A percentile compares a stretch with the other conserved stretches of the same genome.
Evolutionary conservation across 805 yeast genomes (phyloP).

Genomic region (Priceomyces carsonii): DNA sequence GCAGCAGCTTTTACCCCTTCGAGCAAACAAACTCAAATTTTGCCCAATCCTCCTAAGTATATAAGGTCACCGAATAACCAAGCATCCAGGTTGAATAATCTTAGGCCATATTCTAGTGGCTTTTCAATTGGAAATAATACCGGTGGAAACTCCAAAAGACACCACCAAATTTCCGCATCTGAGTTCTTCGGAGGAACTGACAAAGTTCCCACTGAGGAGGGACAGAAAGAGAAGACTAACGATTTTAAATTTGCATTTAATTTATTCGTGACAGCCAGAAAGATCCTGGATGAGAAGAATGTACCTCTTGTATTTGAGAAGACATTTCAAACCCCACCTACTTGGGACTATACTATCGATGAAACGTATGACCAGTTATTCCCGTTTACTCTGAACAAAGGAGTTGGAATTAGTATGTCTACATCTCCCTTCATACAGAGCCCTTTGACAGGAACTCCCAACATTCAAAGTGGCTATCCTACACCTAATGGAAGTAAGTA

Average conservation of each 20-base stretch:
- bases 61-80: constrained; percentile 27
- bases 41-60: constrained; percentile 29
- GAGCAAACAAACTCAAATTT: constrained; percentile 19
- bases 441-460: constrained; percentile 29
- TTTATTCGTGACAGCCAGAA: constrained; percentile 50
- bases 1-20: constrained; percentile 67
- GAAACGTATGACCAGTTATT: constrained; percentile 56
- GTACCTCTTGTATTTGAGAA: constrained; percentile 47
- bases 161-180: constrained; percentile 39
- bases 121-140: constrained; percentile 11
- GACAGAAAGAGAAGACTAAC: constrained; percentile 34
- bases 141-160: constrained; percentile 24
- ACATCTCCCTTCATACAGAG: constrained; percentile 28
- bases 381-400: constrained; percentile 33
- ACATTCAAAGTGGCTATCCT: constrained; percentile 15
- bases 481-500: constrained; percentile 20
- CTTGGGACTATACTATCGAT: constrained; percentile 66
- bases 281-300: constrained; percentile 19
- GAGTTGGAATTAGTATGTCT: constrained; percentile 17
- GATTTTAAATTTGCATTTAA: constrained; percentile 49
- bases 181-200: constrained; percentile 44
- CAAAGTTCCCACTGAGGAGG: constrained; percentile 37
- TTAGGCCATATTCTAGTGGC: constrained; percentile 30
- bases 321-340: constrained; percentile 74
- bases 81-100: constrained; percentile 34